Evolutionary conservation across 2,329 filamentous ascomycete genomes (phyloP).

Genomic region (Fusarium proliferatum): DNA sequence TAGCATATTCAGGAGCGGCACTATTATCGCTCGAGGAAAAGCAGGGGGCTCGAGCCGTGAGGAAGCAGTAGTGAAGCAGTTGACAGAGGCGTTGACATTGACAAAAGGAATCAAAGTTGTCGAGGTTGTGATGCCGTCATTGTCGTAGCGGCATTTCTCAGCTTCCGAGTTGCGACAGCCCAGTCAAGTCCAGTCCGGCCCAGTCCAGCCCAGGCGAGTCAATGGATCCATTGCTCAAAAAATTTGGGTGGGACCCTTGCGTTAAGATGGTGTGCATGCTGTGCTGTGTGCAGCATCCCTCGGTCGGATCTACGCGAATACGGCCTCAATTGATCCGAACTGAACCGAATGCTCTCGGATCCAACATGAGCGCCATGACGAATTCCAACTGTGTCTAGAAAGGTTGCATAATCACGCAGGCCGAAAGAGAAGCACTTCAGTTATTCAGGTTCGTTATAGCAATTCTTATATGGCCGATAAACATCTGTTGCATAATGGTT

Average conservation of each 20-base stretch:
- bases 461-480: neutral
- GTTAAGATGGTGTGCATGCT: neutral
- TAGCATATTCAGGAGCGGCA: conserved; percentile 47
- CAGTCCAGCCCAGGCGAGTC: neutral
- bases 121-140: conserved; percentile 49
- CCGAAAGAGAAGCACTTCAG: neutral
- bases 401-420: neutral
- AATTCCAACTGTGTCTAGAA: neutral
- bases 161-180: conserved; percentile 42
- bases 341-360: conserved; percentile 24
- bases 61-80: conserved; percentile 16
- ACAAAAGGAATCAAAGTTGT: conserved; percentile 36
- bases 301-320: conserved; percentile 38
- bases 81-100: conserved; percentile 23
- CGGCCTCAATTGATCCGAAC: conserved; percentile 34
- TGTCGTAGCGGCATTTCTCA: conserved; percentile 49
- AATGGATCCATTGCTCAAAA: conserved; percentile 23
- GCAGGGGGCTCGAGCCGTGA: conserved; percentile 2
- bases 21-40: conserved; percentile 28
- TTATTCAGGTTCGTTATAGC: neutral
- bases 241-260: conserved; percentile 40
- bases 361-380: conserved; percentile 12
- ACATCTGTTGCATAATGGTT: neutral
- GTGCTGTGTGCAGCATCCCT: conserved; percentile 12
- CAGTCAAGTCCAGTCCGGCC: neutral